phyloP scores from a whole-genome alignment of 1,139 yeast genomes.

The Candida anutae region DNA sequence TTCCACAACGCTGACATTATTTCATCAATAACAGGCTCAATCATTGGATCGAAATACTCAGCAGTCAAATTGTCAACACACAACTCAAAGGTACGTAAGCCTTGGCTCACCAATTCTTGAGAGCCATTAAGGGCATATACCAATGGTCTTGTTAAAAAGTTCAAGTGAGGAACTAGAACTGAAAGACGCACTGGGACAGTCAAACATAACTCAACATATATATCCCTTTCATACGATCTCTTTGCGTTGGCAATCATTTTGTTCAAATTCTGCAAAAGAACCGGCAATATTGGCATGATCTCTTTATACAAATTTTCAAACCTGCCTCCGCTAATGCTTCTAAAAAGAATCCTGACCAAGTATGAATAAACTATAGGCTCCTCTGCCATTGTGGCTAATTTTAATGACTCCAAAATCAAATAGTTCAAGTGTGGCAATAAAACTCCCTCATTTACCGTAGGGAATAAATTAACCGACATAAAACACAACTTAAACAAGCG shows the following conservation, averaged over 20 bases:
- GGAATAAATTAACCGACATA: conserved; percentile 92
- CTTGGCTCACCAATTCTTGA: conserved; percentile 89
- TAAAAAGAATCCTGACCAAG: conserved; percentile 77
- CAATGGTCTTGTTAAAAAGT: conserved; percentile 80
- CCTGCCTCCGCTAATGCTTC: conserved; percentile 95
- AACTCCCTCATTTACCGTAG: conserved; percentile 79
- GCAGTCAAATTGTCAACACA: conserved; percentile 96
- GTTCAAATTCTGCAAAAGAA: conserved; percentile 76
- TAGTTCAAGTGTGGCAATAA: conserved; percentile 81
- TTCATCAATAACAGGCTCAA: conserved; percentile 91
- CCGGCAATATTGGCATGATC: conserved; percentile 84
- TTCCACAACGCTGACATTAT: conserved; percentile 91
- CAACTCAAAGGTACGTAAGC: conserved; percentile 86
- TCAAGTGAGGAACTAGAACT: conserved; percentile 87
- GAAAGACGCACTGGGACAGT: conserved; percentile 94
- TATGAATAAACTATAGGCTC: conserved; percentile 90
- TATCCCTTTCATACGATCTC: conserved; percentile 84
- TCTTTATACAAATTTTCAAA: conserved; percentile 89
- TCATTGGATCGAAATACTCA: conserved; percentile 92
- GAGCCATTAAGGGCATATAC: conserved; percentile 87
- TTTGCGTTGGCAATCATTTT: conserved; percentile 77
- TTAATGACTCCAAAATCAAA: conserved; percentile 72
- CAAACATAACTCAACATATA: conserved; percentile 87
- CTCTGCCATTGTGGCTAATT: conserved; percentile 77
- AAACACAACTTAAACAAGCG: conserved; percentile 85